These are phyloP conservation scores for Neurospora tetrasperma DNA, from an alignment of 495 filamentous ascomycete genomes.

Conservation along the genomic window DNA sequence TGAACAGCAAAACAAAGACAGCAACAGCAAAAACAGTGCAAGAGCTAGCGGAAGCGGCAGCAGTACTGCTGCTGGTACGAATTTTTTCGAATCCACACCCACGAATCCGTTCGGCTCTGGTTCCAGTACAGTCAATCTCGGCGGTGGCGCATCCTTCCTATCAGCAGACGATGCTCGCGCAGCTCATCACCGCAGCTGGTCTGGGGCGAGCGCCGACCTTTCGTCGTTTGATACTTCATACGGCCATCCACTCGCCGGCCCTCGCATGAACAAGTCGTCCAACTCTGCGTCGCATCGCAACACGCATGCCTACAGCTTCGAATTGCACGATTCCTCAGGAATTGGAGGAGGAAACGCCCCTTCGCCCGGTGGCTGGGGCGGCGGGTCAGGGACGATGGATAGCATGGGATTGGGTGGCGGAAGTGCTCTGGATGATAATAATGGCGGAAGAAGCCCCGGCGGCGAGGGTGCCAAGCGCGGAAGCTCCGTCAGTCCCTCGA, in stretches of 20 bases:
- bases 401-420: not conserved
- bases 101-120: conserved; percentile 13
- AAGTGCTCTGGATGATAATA: conserved; percentile 5
- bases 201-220: conserved; percentile 28
- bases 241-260: conserved; percentile 32
- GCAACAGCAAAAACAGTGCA: not conserved
- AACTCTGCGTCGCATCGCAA: conserved; percentile 20
- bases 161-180: conserved; percentile 25
- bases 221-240: conserved; percentile 33
- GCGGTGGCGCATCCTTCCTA: conserved; percentile 16
- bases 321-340: conserved; percentile 22
- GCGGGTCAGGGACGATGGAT: not conserved
- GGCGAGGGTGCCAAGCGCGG: conserved; percentile 38
- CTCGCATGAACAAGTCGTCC: conserved; percentile 17
- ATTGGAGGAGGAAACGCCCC: conserved; percentile 7
- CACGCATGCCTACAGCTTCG: conserved; percentile 34
- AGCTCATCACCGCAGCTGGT: conserved; percentile 29
- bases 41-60: not conserved
- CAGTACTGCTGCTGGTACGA: not conserved
- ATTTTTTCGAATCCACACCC: not conserved
- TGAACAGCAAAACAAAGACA: not conserved
- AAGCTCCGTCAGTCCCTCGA: conserved; percentile 64
- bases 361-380: conserved; percentile 32
- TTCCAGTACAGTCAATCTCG: conserved; percentile 7
- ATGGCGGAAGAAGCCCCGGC: conserved; percentile 26